phyloP scores from a whole-genome alignment of 1,139 yeast species.

The Wickerhamiella pararugosa region DNA sequence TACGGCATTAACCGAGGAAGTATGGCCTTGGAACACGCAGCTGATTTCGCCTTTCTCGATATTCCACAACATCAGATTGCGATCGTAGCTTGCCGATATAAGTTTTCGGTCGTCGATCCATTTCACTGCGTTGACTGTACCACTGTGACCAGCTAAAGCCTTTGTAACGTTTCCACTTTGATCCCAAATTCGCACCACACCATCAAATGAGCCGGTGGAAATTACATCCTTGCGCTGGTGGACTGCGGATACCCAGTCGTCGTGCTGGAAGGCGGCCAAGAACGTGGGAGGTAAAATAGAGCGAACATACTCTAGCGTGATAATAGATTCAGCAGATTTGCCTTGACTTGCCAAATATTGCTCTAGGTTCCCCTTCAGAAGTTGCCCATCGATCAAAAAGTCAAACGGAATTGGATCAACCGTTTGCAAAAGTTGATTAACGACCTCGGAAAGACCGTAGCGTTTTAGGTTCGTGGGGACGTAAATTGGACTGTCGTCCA shows the following conservation, averaged over 20 bases:
- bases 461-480: slow-evolving; percentile 80
- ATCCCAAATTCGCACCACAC: slow-evolving; percentile 81
- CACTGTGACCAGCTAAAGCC: slow-evolving; percentile 78
- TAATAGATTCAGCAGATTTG: slow-evolving; percentile 64
- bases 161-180: slow-evolving; percentile 69
- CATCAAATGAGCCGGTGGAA: slow-evolving; percentile 86
- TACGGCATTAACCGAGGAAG: slow-evolving; percentile 68
- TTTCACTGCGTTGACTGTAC: slow-evolving; percentile 65
- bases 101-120: slow-evolving; percentile 60
- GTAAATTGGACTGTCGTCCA: slow-evolving; percentile 70
- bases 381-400: slow-evolving; percentile 72
- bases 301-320: slow-evolving; percentile 77
- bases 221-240: slow-evolving; percentile 34
- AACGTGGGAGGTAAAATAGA: slow-evolving; percentile 89
- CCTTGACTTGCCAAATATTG: slow-evolving; percentile 67
- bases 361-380: slow-evolving; percentile 62
- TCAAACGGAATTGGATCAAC: slow-evolving; percentile 76
- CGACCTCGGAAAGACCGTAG: slow-evolving; percentile 87
- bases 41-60: slow-evolving; percentile 41
- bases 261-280: slow-evolving; percentile 75
- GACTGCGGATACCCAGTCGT: slow-evolving; percentile 89
- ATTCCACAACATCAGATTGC: slow-evolving; percentile 82
- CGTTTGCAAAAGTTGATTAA: slow-evolving; percentile 60
- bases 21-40: slow-evolving; percentile 74
- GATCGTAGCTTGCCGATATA: slow-evolving; percentile 78